phyloP scores from a whole-genome alignment of 2,329 filamentous ascomycete species.

The Aspergillus bombycis region DNA sequence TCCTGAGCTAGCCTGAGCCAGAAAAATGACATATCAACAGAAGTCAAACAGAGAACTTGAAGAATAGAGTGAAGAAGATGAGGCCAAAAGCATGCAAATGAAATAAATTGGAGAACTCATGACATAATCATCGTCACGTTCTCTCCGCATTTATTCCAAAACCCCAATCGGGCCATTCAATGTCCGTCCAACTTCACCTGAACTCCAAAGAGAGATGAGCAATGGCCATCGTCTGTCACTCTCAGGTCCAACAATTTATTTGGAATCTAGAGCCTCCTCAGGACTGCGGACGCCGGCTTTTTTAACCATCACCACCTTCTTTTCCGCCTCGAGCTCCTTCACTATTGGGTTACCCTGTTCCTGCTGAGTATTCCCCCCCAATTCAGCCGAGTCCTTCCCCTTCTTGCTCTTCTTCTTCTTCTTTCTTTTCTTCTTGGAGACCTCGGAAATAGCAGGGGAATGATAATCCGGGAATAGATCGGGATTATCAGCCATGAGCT shows the following conservation, averaged over 20 bases:
- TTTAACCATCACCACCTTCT: slow-evolving; percentile 1
- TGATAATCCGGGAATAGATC: not conserved
- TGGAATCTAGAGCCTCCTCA: not conserved
- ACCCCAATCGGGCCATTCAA: not conserved
- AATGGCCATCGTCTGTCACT: not conserved
- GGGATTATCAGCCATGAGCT: not conserved
- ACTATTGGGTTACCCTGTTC: not conserved
- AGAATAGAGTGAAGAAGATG: not conserved
- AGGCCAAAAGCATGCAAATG: not conserved
- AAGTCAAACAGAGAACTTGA: not conserved
- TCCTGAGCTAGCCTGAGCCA: not conserved
- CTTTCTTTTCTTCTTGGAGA: not conserved
- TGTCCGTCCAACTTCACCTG: not conserved
- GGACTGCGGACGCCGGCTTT: not conserved
- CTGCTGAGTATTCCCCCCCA: not conserved
- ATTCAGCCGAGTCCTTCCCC: not conserved
- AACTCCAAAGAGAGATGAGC: not conserved
- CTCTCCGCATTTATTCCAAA: not conserved
- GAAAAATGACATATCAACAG: not conserved
- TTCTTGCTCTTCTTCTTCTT: not conserved
- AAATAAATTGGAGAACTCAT: slow-evolving; percentile 11
- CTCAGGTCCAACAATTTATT: not conserved
- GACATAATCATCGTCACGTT: slow-evolving; percentile 16
- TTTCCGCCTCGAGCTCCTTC: not conserved
- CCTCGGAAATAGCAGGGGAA: not conserved